Conservation (phyloP, 108 stramenopile genomes). For the Fistulifera pelliculosa region DNA sequence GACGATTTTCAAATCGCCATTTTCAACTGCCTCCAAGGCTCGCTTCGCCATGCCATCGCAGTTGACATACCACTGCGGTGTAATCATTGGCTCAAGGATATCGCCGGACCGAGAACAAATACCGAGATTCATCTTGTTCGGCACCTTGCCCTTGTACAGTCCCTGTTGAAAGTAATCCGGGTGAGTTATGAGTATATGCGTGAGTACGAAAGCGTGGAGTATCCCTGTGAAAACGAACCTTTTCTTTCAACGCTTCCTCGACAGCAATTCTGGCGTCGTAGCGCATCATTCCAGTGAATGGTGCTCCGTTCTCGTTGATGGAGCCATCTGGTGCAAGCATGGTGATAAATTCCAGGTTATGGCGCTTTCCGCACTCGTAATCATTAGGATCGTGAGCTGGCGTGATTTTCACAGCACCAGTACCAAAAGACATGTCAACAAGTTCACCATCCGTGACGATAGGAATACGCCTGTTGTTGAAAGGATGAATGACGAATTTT, state of each 20-base stretch:
- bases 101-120: constrained; percentile 96
- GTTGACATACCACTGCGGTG: constrained; percentile 99
- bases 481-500: constrained; percentile 92
- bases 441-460: constrained; percentile 88
- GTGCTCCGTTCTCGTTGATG: constrained; percentile 82
- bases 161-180: constrained; percentile 45
- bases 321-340: constrained; percentile 85
- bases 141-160: constrained; percentile 88
- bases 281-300: constrained; percentile 95
- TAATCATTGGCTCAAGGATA: constrained; percentile 98
- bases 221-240: constrained; percentile 20
- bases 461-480: constrained; percentile 89
- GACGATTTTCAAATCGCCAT: constrained; percentile 89
- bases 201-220: neutral
- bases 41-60: constrained; percentile 92
- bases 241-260: constrained; percentile 90
- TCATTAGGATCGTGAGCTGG: constrained; percentile 99
- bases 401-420: constrained; percentile 99
- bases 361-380: constrained; percentile 96
- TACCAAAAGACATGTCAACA: constrained; percentile 98
- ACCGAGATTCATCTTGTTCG: constrained; percentile 95
- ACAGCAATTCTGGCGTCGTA: constrained; percentile 96
- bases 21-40: constrained; percentile 88
- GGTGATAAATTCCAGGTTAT: constrained; percentile 91
- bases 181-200: neutral